Evolutionary conservation across 129 eudicot genomes (phyloP).

Genomic region (Rutidosis leptorrhynchoides): DNA sequence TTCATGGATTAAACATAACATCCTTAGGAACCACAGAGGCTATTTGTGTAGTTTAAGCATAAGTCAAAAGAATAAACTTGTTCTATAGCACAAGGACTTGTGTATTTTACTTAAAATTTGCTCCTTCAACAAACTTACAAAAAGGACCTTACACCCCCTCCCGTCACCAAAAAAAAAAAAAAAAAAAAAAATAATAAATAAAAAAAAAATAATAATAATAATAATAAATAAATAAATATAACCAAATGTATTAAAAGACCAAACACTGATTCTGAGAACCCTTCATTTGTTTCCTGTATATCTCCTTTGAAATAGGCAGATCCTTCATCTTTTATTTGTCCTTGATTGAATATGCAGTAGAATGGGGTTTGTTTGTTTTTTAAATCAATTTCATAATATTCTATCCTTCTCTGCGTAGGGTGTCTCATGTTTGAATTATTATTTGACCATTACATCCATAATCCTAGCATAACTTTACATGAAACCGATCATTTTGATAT

Average conservation of each 20-base stretch:
- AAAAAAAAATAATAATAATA: slow-evolving; percentile 14
- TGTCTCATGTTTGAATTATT: neutral
- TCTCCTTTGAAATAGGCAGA: slow-evolving; percentile 23
- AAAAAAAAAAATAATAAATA: slow-evolving; percentile 27
- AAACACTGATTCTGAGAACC: slow-evolving; percentile 17
- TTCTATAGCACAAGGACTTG: neutral
- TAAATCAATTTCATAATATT: neutral
- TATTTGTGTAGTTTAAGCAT: no score
- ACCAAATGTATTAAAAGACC: neutral
- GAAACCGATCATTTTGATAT: slow-evolving; percentile 22
- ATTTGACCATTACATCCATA: slow-evolving; percentile 6
- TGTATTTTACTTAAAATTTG: neutral
- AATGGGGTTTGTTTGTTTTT: slow-evolving; percentile 3
- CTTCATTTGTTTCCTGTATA: slow-evolving; percentile 15
- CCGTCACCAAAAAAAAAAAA: neutral
- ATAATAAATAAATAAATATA: no score
- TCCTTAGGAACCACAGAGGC: no score
- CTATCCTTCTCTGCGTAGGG: neutral
- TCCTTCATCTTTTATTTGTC: slow-evolving; percentile 9
- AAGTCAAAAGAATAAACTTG: no score
- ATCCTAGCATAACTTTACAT: neutral
- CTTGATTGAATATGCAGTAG: neutral
- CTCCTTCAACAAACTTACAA: neutral
- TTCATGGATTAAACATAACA: no score
- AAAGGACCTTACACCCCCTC: neutral